Conservation (phyloP, 768 basidiomycete species). For the Tubosaeta sp. region DNA sequence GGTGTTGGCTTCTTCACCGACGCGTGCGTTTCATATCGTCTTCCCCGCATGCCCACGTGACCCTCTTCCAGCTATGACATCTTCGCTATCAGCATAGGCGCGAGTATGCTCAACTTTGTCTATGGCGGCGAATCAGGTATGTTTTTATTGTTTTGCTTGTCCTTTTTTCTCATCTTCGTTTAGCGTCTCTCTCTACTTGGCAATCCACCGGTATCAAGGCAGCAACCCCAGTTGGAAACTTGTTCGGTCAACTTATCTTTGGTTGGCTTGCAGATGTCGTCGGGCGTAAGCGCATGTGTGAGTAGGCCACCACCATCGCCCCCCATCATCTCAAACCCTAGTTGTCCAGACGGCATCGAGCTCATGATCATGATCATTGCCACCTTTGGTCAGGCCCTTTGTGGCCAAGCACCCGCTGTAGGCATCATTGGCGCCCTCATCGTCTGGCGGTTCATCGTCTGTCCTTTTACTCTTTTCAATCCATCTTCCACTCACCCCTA, state of each 20-base stretch:
- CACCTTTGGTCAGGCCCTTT: slow-evolving; percentile 76
- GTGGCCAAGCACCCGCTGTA: slow-evolving; percentile 62
- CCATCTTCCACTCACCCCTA: not conserved
- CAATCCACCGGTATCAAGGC: slow-evolving; percentile 78
- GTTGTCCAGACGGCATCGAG: slow-evolving; percentile 40
- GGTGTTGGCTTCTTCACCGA: slow-evolving; percentile 93
- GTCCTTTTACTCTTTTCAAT: slow-evolving; percentile 9
- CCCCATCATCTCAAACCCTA: not conserved
- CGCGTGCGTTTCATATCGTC: slow-evolving; percentile 42
- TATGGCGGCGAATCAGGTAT: slow-evolving; percentile 48
- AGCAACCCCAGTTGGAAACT: slow-evolving; percentile 70
- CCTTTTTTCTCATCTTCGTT: not conserved
- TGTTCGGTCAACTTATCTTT: slow-evolving; percentile 73
- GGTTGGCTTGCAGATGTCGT: slow-evolving; percentile 76
- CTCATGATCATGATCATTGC: slow-evolving; percentile 79
- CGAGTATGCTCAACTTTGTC: slow-evolving; percentile 79
- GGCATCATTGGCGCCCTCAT: slow-evolving; percentile 72
- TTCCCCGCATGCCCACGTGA: not conserved
- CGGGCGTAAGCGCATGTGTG: slow-evolving; percentile 79
- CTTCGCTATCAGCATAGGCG: slow-evolving; percentile 86
- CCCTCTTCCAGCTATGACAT: slow-evolving; percentile 55
- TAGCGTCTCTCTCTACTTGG: slow-evolving; percentile 38
- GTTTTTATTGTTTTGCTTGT: not conserved
- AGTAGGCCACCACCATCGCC: slow-evolving; percentile 22
- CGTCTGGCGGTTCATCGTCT: slow-evolving; percentile 76